Conservation (phyloP, 176 grass and related monocot genomes). For the Carex cristatella region DNA sequence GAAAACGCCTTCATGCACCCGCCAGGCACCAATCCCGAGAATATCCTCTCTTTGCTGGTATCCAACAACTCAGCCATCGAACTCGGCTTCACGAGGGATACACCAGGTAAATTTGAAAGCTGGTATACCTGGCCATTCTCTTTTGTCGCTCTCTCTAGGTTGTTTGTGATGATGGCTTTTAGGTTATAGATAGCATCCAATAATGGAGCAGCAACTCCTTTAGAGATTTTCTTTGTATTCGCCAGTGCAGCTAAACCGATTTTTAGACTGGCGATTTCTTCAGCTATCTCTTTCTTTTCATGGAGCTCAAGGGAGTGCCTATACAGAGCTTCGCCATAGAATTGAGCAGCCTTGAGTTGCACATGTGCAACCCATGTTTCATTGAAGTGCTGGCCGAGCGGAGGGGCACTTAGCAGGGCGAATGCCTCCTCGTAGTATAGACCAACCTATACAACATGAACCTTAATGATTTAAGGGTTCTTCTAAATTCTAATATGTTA, state of each 20-base stretch:
- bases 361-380: constrained; percentile 92
- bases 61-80: constrained; percentile 75
- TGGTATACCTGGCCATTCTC: constrained; percentile 95
- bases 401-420: constrained; percentile 54
- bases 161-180: constrained; percentile 70
- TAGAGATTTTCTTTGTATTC: constrained; percentile 78
- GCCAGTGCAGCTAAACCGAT: constrained; percentile 73
- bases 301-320: constrained; percentile 88
- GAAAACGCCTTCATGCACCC: constrained; percentile 97
- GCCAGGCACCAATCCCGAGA: constrained; percentile 85
- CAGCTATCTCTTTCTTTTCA: constrained; percentile 83
- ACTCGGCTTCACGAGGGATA: constrained; percentile 73
- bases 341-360: constrained; percentile 91
- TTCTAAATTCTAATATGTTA: background rate
- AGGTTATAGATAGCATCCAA: constrained; percentile 74
- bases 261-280: constrained; percentile 86
- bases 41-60: constrained; percentile 86
- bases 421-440: constrained; percentile 93
- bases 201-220: constrained; percentile 72
- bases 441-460: constrained; percentile 54
- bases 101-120: constrained; percentile 57
- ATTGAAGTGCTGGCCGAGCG: constrained; percentile 86
- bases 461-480: background rate
- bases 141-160: constrained; percentile 85
- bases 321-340: constrained; percentile 91